phyloP scores from a whole-genome alignment of 164 flowering plant species.

The Chloranthus sessilifolius region DNA sequence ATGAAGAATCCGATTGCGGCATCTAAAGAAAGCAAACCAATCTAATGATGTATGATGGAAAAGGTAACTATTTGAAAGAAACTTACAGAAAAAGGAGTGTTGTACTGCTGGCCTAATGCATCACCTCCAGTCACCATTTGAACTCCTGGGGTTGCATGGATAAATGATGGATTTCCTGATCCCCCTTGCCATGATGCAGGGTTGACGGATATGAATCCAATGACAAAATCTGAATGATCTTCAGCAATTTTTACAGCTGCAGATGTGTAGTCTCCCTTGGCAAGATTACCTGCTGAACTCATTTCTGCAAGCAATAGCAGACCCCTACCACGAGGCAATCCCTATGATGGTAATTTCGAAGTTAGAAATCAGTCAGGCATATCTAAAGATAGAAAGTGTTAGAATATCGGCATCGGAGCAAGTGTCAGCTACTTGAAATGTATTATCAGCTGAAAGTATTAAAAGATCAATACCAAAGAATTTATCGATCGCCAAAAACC shows the following conservation, averaged over 20 bases:
- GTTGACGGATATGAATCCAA: conserved; percentile 95
- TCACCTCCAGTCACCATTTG: conserved; percentile 92
- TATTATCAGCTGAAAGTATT: no score
- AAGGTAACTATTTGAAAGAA: no score
- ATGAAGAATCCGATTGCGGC: no score
- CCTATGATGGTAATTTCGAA: conserved; percentile 44
- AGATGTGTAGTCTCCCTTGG: conserved; percentile 93
- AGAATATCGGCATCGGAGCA: no score
- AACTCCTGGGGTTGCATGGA: conserved; percentile 67
- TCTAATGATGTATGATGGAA: background rate
- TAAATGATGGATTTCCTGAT: conserved; percentile 63
- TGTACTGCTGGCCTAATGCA: conserved; percentile 89
- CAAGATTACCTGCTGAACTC: conserved; percentile 97
- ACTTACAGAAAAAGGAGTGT: conserved; percentile 90
- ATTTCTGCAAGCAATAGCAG: conserved; percentile 93
- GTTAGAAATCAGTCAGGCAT: background rate
- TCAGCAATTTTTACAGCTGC: conserved; percentile 90
- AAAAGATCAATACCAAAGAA: no score
- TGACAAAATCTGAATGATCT: conserved; percentile 89
- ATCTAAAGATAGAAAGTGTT: background rate
- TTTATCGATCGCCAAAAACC: no score
- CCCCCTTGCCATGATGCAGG: conserved; percentile 92
- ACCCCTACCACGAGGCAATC: conserved; percentile 88
- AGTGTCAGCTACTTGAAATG: no score
- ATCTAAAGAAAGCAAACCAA: no score